These are phyloP conservation scores for Capsaspora owczarzaki DNA, from an alignment of 78 protist species.

Conservation along the genomic window DNA sequence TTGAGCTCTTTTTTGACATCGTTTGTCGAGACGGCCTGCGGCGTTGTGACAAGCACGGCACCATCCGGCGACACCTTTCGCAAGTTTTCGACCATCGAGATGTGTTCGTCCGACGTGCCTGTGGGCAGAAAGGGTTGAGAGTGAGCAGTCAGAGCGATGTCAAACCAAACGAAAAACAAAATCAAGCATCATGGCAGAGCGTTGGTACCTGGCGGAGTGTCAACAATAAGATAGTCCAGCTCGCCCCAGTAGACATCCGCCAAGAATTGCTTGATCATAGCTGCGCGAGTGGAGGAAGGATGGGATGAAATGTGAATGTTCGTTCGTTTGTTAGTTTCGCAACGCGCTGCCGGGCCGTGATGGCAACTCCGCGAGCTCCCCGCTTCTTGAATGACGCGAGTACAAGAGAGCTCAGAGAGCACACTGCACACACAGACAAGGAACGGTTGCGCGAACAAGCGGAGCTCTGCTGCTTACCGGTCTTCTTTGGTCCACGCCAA, in stretches of 20 bases:
- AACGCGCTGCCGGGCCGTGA: too few species aligned
- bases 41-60: conserved; percentile 96
- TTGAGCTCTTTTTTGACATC: conserved; percentile 90
- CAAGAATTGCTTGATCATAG: conserved; percentile 91
- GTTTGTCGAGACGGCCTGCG: conserved; percentile 91
- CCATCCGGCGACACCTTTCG: conserved; percentile 37
- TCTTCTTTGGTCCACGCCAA: conserved; percentile 77
- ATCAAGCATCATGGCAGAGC: neutral
- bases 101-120: conserved; percentile 99
- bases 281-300: conserved; percentile 19
- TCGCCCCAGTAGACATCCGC: conserved; percentile 95
- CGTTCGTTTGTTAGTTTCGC: too few species aligned
- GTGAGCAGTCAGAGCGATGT: neutral
- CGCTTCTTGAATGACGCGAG: too few species aligned
- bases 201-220: conserved; percentile 87
- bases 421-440: neutral
- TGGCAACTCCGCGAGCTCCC: too few species aligned
- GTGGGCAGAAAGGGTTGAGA: conserved; percentile 16
- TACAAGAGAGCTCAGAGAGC: too few species aligned
- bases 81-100: conserved; percentile 75
- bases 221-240: conserved; percentile 88
- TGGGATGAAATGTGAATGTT: neutral
- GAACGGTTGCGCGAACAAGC: too few species aligned
- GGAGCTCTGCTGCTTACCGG: neutral
- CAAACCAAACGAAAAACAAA: neutral